Percentiles rank a stretch among this genome's conserved stretches.
Evolutionary conservation across 805 yeast species (phyloP).

Genomic region (Torulaspora delbrueckii): DNA sequence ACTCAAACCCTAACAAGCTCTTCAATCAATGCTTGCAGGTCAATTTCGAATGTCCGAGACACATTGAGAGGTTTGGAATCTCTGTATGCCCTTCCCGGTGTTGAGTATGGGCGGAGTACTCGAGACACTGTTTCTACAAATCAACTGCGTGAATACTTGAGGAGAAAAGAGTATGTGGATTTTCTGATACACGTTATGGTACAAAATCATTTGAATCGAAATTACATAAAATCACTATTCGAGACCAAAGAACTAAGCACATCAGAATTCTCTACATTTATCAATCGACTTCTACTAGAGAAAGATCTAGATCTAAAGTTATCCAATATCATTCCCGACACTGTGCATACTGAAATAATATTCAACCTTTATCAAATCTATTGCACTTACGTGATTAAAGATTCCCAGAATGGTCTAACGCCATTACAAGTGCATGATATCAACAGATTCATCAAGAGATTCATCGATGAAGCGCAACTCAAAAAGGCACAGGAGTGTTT

Average conservation of each 20-base stretch:
- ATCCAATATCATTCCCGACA: slow-evolving; percentile 13
- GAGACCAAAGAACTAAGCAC: slow-evolving; percentile 7
- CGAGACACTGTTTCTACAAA: not conserved
- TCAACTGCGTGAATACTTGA: slow-evolving; percentile 9
- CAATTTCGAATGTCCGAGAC: slow-evolving; percentile 1
- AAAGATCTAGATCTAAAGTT: slow-evolving; percentile 4
- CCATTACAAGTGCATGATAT: slow-evolving; percentile 18
- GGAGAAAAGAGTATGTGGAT: slow-evolving; percentile 9
- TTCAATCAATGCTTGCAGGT: not conserved
- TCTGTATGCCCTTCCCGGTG: not conserved
- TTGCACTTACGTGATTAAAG: slow-evolving; percentile 4
- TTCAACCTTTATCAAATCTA: slow-evolving; percentile 15
- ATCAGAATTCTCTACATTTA: slow-evolving; percentile 13
- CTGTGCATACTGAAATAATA: slow-evolving; percentile 13
- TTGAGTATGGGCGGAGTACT: not conserved
- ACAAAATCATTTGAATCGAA: slow-evolving; percentile 9
- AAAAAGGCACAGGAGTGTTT: slow-evolving; percentile 24
- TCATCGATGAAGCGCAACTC: slow-evolving; percentile 19
- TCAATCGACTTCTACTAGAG: slow-evolving; percentile 13
- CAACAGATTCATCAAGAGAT: slow-evolving; percentile 15
- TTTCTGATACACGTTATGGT: slow-evolving; percentile 13
- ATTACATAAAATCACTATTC: slow-evolving; percentile 8
- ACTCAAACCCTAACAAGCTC: not conserved
- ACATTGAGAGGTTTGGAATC: not conserved
- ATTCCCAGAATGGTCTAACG: slow-evolving; percentile 3